Evolutionary conservation across 1,139 yeast genomes (phyloP).

Genomic region (Candida frijolesensis): DNA sequence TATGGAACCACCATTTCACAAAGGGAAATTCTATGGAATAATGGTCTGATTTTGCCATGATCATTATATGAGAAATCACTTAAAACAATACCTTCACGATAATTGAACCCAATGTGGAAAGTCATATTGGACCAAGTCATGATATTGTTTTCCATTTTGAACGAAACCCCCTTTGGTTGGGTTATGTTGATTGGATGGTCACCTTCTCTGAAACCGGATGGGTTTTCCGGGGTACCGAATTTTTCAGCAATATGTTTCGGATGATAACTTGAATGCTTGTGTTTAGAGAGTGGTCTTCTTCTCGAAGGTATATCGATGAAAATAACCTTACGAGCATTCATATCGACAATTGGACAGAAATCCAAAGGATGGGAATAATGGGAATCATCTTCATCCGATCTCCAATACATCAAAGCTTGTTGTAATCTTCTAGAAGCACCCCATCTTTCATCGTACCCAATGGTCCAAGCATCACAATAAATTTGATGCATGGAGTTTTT

Average conservation of each 20-base stretch:
- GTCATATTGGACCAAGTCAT: conserved; percentile 78
- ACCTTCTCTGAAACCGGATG: conserved; percentile 59
- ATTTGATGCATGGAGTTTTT: conserved; percentile 66
- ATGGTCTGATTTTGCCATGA: conserved; percentile 68
- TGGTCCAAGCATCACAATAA: conserved; percentile 86
- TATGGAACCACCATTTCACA: conserved; percentile 91
- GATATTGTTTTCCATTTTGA: conserved; percentile 65
- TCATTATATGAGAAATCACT: conserved; percentile 74
- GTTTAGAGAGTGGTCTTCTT: conserved; percentile 71
- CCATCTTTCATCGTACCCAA: conserved; percentile 84
- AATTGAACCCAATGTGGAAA: conserved; percentile 80
- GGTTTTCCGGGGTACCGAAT: conserved; percentile 53
- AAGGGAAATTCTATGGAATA: conserved; percentile 77
- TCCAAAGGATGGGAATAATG: conserved; percentile 84
- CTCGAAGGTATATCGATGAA: conserved; percentile 74
- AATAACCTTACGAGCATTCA: conserved; percentile 67
- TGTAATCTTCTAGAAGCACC: conserved; percentile 75
- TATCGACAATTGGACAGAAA: conserved; percentile 81
- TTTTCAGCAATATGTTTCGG: conserved; percentile 63
- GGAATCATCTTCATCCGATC: conserved; percentile 77
- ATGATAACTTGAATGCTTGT: conserved; percentile 69
- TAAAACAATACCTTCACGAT: conserved; percentile 81
- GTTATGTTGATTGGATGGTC: conserved; percentile 63
- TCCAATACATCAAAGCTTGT: conserved; percentile 79
- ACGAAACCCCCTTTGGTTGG: conserved; percentile 83